These are phyloP conservation scores for Starmerella sirachaensis DNA, from an alignment of 805 yeast species.

Conservation along the genomic window DNA sequence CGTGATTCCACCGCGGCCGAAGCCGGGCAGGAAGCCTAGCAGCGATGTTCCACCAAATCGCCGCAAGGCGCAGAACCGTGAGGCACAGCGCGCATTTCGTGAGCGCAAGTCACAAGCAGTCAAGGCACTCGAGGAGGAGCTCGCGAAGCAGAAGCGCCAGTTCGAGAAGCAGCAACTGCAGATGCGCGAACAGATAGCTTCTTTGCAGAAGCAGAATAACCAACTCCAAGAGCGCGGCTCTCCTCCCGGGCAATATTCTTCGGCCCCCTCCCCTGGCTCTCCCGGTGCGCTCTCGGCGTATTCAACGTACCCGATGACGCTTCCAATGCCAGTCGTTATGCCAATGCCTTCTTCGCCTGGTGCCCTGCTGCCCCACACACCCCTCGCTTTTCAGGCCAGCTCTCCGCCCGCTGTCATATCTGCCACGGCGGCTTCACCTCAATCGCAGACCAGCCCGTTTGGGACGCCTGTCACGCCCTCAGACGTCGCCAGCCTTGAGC, in stretches of 20 bases:
- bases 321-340: neutral
- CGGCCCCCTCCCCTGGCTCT: neutral
- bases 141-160: slow-evolving; percentile 76
- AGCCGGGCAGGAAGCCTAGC: slow-evolving; percentile 47
- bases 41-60: slow-evolving; percentile 66
- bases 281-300: slow-evolving; percentile 1
- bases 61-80: slow-evolving; percentile 48
- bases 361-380: slow-evolving; percentile 8
- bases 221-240: neutral
- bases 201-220: slow-evolving; percentile 48
- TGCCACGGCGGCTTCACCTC: neutral
- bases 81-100: slow-evolving; percentile 80
- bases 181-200: slow-evolving; percentile 56
- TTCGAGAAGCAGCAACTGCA: slow-evolving; percentile 61
- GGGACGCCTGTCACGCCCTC: slow-evolving; percentile 22
- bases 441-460: slow-evolving; percentile 12
- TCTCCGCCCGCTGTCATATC: slow-evolving; percentile 2
- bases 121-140: slow-evolving; percentile 66
- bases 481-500: slow-evolving; percentile 21
- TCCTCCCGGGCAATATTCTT: neutral
- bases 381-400: slow-evolving; percentile 3
- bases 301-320: no score
- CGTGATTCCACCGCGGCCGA: slow-evolving; percentile 78
- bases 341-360: slow-evolving; percentile 1
- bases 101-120: slow-evolving; percentile 60